phyloP scores from a whole-genome alignment of 192 early-diverging fungal species.

The Haplosporangium gracile region DNA sequence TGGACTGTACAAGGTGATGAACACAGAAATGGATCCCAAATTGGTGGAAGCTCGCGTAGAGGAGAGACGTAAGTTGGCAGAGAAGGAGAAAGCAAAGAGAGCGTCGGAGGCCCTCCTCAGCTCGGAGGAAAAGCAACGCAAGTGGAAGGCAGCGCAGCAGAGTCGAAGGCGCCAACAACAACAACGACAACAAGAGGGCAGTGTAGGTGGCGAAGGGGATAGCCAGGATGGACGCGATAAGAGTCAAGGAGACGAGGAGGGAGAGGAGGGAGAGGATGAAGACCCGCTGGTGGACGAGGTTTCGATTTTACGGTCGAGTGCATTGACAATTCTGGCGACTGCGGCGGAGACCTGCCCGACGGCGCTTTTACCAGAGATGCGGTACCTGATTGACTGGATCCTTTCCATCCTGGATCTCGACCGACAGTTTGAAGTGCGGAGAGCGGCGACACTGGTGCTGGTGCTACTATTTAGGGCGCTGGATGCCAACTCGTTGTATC shows the following conservation, averaged over 20 bases:
- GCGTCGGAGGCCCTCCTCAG: conserved; percentile 44
- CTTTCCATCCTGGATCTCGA: conserved; percentile 78
- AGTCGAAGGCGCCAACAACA: neutral
- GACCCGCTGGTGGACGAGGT: conserved; percentile 29
- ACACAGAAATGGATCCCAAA: conserved; percentile 26
- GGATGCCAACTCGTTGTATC: conserved; percentile 59
- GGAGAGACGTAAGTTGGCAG: conserved; percentile 7
- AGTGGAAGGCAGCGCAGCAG: conserved; percentile 30
- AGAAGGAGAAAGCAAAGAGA: conserved; percentile 12
- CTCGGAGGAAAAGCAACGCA: conserved; percentile 33
- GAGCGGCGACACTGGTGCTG: conserved; percentile 79
- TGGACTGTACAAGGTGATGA: conserved; percentile 53
- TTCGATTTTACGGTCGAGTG: conserved; percentile 66
- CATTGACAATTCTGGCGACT: conserved; percentile 74
- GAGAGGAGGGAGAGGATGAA: conserved; percentile 14
- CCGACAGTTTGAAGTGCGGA: conserved; percentile 69
- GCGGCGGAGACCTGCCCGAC: conserved; percentile 80
- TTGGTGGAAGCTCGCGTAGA: conserved; percentile 24
- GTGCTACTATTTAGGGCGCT: conserved; percentile 81
- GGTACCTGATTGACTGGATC: conserved; percentile 76
- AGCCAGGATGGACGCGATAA: neutral
- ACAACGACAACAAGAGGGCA: neutral
- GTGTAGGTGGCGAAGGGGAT: neutral
- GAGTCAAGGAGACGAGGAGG: neutral
- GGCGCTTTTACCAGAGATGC: conserved; percentile 75